Percentiles rank a stretch among this genome's conserved stretches.
Evolutionary conservation across 768 basidiomycete species (phyloP).

Genomic region (Russula sp.): DNA sequence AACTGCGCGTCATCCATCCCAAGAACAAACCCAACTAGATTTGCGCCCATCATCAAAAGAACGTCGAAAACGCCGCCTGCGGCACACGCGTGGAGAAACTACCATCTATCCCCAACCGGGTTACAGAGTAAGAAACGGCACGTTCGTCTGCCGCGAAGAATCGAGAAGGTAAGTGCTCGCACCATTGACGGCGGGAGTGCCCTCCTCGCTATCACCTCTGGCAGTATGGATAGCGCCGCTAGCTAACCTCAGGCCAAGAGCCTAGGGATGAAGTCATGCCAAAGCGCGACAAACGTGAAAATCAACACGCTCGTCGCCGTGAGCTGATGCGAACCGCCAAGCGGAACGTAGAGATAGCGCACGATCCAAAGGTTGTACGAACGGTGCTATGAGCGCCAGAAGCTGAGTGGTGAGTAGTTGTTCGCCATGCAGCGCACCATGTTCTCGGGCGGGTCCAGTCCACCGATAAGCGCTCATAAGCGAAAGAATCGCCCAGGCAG

Average conservation of each 20-base stretch:
- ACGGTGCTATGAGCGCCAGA: too few relatives aligned
- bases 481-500: slow-evolving; percentile 97
- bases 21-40: slow-evolving; percentile 91
- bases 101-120: slow-evolving; percentile 58
- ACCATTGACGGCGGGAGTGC: slow-evolving; percentile 63
- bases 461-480: slow-evolving; percentile 82
- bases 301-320: too few relatives aligned
- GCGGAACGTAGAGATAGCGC: slow-evolving; percentile 86
- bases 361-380: too few relatives aligned
- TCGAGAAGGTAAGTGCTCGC: slow-evolving; percentile 19
- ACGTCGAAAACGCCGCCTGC: slow-evolving; percentile 79
- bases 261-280: slow-evolving; percentile 89
- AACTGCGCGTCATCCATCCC: slow-evolving; percentile 76
- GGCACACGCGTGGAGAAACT: slow-evolving; percentile 86
- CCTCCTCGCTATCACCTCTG: slow-evolving; percentile 62
- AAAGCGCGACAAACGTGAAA: too few relatives aligned
- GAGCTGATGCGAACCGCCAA: slow-evolving; percentile 61
- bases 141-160: not conserved
- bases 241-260: slow-evolving; percentile 97
- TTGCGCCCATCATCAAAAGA: slow-evolving; percentile 84
- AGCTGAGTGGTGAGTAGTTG: slow-evolving; percentile 87
- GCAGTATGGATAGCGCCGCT: slow-evolving; percentile 80
- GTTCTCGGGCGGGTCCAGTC: slow-evolving; percentile 93
- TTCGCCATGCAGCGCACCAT: slow-evolving; percentile 99
- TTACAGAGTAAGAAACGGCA: not conserved